Percentiles rank a stretch among this genome's conserved stretches.
Evolutionary conservation across 805 yeast species (phyloP).

Genomic region (Teunomyces funiuensis): DNA sequence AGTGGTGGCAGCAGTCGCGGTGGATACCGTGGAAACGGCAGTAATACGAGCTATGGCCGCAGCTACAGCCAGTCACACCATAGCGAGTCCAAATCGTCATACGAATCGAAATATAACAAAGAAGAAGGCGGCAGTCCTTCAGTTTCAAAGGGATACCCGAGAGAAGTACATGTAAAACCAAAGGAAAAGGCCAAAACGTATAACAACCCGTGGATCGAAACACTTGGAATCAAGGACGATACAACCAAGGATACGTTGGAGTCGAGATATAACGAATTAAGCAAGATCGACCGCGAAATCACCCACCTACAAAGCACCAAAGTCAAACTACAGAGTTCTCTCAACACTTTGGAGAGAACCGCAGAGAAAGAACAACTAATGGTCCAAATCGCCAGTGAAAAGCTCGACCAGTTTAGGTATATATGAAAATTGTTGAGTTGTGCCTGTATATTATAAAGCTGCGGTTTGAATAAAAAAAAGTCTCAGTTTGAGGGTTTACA

Average conservation of each 20-base stretch:
- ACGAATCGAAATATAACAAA: background rate
- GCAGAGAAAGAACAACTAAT: slow-evolving; percentile 33
- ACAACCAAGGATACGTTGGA: slow-evolving; percentile 24
- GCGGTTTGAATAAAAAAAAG: background rate
- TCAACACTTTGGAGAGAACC: slow-evolving; percentile 21
- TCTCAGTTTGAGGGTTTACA: background rate
- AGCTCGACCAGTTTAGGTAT: slow-evolving; percentile 49
- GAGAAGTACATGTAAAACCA: background rate
- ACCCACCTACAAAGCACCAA: slow-evolving; percentile 24
- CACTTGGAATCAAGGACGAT: slow-evolving; percentile 29
- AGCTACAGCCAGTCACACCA: background rate
- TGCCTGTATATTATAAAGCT: background rate
- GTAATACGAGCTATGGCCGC: background rate
- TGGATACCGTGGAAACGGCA: background rate
- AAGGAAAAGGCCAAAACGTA: slow-evolving; percentile 6
- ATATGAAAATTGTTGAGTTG: no score
- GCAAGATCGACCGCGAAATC: slow-evolving; percentile 24
- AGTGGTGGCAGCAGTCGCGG: background rate
- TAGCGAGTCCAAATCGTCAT: background rate
- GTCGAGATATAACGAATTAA: slow-evolving; percentile 24
- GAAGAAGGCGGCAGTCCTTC: background rate
- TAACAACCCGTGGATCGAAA: slow-evolving; percentile 35
- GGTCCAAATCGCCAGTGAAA: slow-evolving; percentile 43
- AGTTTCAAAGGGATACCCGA: background rate
- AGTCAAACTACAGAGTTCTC: slow-evolving; percentile 18